Evolutionary conservation across 768 basidiomycete genomes (phyloP).

Genomic region (Auricularia cornea): DNA sequence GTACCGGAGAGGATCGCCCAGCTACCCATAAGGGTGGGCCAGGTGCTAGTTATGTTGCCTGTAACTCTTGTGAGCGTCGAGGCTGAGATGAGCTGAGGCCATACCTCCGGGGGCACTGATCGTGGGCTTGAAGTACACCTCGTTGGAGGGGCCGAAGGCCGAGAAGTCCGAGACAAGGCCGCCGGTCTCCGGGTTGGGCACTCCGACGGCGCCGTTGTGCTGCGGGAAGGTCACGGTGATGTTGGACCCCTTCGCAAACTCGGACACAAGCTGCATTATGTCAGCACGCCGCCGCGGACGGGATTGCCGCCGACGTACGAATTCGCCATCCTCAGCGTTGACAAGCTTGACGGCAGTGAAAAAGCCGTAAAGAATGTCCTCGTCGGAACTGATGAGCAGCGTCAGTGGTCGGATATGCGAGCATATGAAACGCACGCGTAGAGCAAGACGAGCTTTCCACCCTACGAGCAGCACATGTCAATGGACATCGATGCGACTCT

Average conservation of each 20-base stretch:
- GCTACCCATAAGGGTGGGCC: constrained; percentile 7
- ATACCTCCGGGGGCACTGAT: constrained; percentile 10
- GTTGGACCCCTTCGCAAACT: not conserved
- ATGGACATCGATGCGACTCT: not conserved
- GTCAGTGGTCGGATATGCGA: not conserved
- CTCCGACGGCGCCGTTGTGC: constrained; percentile 5
- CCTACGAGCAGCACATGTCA: constrained; percentile 38
- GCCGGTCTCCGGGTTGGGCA: constrained; percentile 17
- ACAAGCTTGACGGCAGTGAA: constrained; percentile 27
- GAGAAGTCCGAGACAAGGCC: constrained; percentile 18
- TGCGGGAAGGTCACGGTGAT: constrained; percentile 5
- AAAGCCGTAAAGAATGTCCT: constrained; percentile 36
- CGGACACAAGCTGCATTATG: not conserved
- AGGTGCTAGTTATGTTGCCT: constrained; percentile 13
- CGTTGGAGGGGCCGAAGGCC: constrained; percentile 19
- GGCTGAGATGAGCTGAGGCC: not conserved
- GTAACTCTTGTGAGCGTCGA: no score
- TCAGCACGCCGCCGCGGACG: not conserved
- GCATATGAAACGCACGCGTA: constrained; percentile 38
- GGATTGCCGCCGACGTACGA: not conserved
- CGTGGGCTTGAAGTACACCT: not conserved
- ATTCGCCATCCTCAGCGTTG: not conserved
- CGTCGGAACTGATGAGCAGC: constrained; percentile 35
- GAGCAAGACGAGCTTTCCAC: constrained; percentile 39
- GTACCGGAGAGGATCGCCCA: constrained; percentile 9